Percentiles rank a stretch among this genome's conserved stretches.
phyloP scores from a whole-genome alignment of 768 basidiomycete genomes.

The Tulasnella calospora region DNA sequence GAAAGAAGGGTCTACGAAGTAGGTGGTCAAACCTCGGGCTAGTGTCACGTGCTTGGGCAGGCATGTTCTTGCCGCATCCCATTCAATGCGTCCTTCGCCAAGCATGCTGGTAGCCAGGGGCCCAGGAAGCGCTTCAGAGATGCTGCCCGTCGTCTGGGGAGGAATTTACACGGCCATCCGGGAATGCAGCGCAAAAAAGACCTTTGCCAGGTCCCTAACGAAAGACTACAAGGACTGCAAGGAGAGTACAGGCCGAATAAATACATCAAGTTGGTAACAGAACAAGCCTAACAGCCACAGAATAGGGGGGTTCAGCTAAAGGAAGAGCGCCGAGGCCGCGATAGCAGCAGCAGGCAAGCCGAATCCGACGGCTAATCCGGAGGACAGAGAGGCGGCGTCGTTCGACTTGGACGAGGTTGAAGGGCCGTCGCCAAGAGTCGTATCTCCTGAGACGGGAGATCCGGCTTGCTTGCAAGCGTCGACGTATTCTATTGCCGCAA shows the following conservation, averaged over 20 bases:
- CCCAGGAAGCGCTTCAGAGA: neutral
- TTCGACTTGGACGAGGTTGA: neutral
- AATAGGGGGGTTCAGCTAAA: neutral
- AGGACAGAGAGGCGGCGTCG: neutral
- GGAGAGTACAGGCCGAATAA: neutral
- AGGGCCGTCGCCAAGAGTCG: neutral
- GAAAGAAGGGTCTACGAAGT: neutral
- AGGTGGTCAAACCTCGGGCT: neutral
- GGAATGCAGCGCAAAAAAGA: neutral
- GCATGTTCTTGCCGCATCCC: neutral
- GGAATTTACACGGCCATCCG: neutral
- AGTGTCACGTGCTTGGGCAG: neutral
- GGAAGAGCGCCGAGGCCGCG: neutral
- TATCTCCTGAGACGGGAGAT: neutral
- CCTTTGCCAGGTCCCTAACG: neutral
- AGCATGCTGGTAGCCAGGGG: no score
- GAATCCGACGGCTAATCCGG: neutral
- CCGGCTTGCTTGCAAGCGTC: neutral
- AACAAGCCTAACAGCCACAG: neutral
- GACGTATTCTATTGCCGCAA: neutral
- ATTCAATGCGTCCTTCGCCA: no score
- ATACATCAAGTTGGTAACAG: neutral
- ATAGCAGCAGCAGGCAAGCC: neutral
- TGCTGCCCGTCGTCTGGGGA: no score
- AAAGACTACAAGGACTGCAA: neutral